Evolutionary conservation across 2,329 filamentous ascomycete genomes (phyloP), one percentile per base, ranked within the genome.

Genomic region (Phaeosphaeria sp.): DNA sequence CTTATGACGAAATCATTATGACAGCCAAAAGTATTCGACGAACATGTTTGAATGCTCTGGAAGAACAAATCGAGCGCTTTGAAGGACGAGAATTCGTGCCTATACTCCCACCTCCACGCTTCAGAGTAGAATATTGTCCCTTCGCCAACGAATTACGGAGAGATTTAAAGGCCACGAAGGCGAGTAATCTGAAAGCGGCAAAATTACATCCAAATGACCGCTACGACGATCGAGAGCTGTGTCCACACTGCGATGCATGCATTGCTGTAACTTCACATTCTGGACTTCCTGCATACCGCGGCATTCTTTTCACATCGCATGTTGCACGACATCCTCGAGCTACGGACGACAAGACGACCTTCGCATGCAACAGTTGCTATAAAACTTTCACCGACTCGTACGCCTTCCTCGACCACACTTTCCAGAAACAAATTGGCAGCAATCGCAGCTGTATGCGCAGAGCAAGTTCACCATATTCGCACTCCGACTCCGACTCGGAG

Each of bases 301-400:
- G 62, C 46, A 66, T 74, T 25, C 67, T 76, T 1, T 76, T 76
- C 58, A 62, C 66, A 21, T 73, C 69, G 3, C 74, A 76, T 48
- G 60, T 65, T 42, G 61, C 60, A 20, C 50, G 55, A 20, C 55
- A 52, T 48, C 36, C 50, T 9, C 48, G 23, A 9, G 46, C 44
- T 10, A 4, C 47, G 0, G 61, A 66, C 18, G 58, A 68, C n/a
- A 56, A 55, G 52, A 68, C 73, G 3, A 72, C 58, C 7, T 76
- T 72, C 46, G 73, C 73, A 0, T 76, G 73, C 54, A 70, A 65
- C 15, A 69, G 72, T 57, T 76, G 73, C 56, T 73, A 76, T 65
- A 76, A 76, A 52, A 68, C 61, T 1, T 75, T 75, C 18, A 63
- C 70, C 22, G 72, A 75, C 30, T 74, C 72, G 11, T 76, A 75